Evolutionary conservation across 1,284 basidiomycete species (phyloP).

Genomic region (Trametes hirsuta): DNA sequence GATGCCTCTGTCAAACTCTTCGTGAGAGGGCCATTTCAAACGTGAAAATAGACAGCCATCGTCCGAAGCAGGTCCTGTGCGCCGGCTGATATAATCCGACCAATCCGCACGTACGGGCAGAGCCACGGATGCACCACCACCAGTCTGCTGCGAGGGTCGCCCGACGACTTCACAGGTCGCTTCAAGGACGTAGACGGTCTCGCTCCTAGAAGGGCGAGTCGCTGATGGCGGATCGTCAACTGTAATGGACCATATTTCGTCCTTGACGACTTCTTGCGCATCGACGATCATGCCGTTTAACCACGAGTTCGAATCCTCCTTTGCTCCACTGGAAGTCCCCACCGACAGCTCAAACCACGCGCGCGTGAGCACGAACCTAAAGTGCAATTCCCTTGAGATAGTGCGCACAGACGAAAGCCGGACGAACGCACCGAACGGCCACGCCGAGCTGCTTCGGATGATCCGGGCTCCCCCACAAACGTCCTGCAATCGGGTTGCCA

Average conservation of each 20-base stretch:
- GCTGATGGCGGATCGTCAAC: constrained; percentile 29
- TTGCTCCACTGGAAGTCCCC: constrained; percentile 35
- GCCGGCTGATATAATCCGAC: constrained; percentile 54
- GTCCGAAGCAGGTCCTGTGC: constrained; percentile 14
- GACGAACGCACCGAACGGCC: constrained; percentile 52
- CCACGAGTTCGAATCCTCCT: constrained; percentile 36
- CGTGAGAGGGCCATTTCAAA: constrained; percentile 64
- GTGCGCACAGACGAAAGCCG: too few species aligned
- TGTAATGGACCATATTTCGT: constrained; percentile 62
- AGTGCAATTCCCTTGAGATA: too few species aligned
- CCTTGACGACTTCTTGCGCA: constrained; percentile 51
- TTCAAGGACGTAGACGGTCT: constrained; percentile 59
- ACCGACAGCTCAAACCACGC: constrained; percentile 65
- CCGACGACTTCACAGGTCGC: constrained; percentile 74
- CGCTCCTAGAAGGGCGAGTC: constrained; percentile 9
- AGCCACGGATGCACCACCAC: not conserved
- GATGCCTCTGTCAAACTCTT: constrained; percentile 70
- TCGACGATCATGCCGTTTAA: constrained; percentile 43
- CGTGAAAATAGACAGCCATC: constrained; percentile 35
- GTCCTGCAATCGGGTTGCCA: constrained; percentile 42
- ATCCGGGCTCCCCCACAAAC: constrained; percentile 63
- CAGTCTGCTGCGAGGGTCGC: constrained; percentile 20
- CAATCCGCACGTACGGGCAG: constrained; percentile 60
- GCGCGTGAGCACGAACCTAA: constrained; percentile 63
- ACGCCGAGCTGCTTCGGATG: constrained; percentile 56